phyloP scores from a whole-genome alignment of 169 alveolate species.

The Plasmodium billcollinsi region DNA sequence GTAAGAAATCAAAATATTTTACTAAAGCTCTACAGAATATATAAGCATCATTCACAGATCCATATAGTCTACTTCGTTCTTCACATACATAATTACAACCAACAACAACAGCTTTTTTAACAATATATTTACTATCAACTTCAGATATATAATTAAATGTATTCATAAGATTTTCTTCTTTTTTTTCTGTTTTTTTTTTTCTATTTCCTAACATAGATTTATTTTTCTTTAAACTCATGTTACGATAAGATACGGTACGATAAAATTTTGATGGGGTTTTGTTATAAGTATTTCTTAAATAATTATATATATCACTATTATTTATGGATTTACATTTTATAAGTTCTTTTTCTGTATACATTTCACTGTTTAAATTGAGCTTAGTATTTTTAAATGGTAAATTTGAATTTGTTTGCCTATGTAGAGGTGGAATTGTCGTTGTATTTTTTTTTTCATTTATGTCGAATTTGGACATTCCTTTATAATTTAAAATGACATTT shows the following conservation, averaged over 20 bases:
- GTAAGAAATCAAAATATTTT: constrained; percentile 86
- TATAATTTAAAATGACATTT: too few relatives aligned
- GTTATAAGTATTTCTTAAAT: constrained; percentile 27
- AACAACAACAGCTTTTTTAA: constrained; percentile 90
- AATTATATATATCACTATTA: constrained; percentile 49
- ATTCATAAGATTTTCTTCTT: not conserved
- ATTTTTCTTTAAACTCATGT: constrained; percentile 20
- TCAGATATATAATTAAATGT: constrained; percentile 1
- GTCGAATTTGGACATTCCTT: too few relatives aligned
- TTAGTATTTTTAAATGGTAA: too few relatives aligned
- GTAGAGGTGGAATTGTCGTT: too few relatives aligned
- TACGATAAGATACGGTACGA: constrained; percentile 57
- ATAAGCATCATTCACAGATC: constrained; percentile 93
- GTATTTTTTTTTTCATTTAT: too few relatives aligned
- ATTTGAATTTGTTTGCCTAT: too few relatives aligned
- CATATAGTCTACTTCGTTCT: constrained; percentile 85
- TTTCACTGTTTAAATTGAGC: too few relatives aligned
- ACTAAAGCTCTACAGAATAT: constrained; percentile 88
- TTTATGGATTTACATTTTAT: constrained; percentile 29
- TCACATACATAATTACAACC: constrained; percentile 89
- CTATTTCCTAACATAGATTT: not conserved
- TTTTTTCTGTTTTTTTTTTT: not conserved
- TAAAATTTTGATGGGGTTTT: constrained; percentile 19
- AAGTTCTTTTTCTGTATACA: constrained; percentile 5
- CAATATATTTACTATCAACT: constrained; percentile 66